Evolutionary conservation across 257 asterid species (phyloP).

Genomic region (Solanum arcanum): DNA sequence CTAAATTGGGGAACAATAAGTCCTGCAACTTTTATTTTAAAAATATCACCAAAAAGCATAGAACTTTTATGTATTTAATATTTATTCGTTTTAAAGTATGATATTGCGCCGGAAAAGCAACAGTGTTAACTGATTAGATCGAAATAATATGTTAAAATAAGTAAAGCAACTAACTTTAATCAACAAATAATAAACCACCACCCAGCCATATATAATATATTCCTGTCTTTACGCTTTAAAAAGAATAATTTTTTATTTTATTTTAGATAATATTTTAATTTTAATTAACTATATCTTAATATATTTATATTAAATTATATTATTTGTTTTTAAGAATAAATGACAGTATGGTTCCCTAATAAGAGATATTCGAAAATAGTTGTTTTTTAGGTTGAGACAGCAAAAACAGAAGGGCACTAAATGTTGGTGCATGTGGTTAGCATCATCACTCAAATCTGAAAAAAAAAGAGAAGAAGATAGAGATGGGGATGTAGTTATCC

Average conservation of each 20-base stretch:
- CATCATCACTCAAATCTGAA: not conserved
- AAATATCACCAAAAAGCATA: not conserved
- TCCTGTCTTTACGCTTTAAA: rapidly evolving
- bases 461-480: not conserved
- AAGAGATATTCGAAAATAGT: not conserved
- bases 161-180: not conserved
- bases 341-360: not conserved
- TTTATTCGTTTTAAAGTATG: not conserved
- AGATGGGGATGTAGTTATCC: not conserved
- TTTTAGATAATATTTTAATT: too few relatives aligned
- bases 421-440: not conserved
- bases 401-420: not conserved
- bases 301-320: too few relatives aligned
- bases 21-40: not conserved
- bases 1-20: not conserved
- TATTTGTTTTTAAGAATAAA: too few relatives aligned
- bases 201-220: not conserved
- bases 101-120: not conserved
- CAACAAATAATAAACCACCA: not conserved
- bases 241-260: too few relatives aligned
- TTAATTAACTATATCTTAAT: too few relatives aligned
- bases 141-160: not conserved
- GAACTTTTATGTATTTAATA: not conserved
- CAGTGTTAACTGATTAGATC: not conserved
- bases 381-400: not conserved